These are phyloP conservation scores for Calonectria fujianensis DNA, from an alignment of 2,329 filamentous ascomycete species.

Conservation along the genomic window DNA sequence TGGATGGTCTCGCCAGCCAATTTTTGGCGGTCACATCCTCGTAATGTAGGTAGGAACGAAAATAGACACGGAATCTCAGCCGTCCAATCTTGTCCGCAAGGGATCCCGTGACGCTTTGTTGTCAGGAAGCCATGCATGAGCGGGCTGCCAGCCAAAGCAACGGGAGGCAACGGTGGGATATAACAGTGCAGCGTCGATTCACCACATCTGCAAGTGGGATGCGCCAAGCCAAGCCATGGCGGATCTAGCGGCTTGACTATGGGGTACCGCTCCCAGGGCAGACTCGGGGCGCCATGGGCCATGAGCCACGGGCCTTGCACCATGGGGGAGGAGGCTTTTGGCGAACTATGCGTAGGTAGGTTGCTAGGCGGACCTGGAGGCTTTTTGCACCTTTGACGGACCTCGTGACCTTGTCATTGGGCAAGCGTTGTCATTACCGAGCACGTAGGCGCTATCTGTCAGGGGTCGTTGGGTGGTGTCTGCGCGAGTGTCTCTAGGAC, in stretches of 20 bases:
- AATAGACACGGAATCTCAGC: constrained; percentile 7
- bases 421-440: not conserved
- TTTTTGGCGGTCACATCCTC: not conserved
- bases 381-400: constrained; percentile 3
- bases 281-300: constrained; percentile 12
- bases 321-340: not conserved
- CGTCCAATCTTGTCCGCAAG: not conserved
- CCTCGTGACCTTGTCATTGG: constrained; percentile 24
- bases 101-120: constrained; percentile 12
- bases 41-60: constrained; percentile 16
- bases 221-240: constrained; percentile 33
- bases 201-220: constrained; percentile 12
- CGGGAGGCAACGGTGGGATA: constrained; percentile 17
- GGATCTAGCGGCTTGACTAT: constrained; percentile 36
- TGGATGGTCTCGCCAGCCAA: not conserved
- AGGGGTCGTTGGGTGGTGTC: constrained; percentile 1
- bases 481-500: not conserved
- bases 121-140: constrained; percentile 29
- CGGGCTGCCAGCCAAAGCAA: constrained; percentile 21
- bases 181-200: constrained; percentile 11
- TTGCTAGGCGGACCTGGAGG: constrained; percentile 22
- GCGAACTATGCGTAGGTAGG: not conserved
- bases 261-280: constrained; percentile 27
- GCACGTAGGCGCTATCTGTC: not conserved
- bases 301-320: not conserved